These are phyloP conservation scores for Pichia californica DNA, from an alignment of 805 yeast species.

Conservation along the genomic window DNA sequence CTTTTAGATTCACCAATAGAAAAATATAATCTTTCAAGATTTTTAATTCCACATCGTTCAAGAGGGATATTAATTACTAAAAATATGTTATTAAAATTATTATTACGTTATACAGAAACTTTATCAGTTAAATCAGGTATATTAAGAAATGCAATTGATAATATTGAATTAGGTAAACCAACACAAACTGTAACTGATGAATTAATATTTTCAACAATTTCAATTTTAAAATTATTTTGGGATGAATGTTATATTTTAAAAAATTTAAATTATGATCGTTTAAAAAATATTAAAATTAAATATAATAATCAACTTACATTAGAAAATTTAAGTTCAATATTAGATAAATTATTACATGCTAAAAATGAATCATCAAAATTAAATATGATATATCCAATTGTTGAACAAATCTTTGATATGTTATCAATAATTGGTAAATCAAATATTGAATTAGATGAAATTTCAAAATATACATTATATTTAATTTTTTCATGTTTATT, in stretches of 20 bases:
- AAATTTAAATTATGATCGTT: slow-evolving; percentile 1
- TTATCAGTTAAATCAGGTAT: slow-evolving; percentile 2
- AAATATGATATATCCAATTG: neutral
- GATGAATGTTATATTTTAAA: slow-evolving; percentile 3
- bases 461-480: neutral
- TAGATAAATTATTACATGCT: neutral
- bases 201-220: neutral
- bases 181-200: slow-evolving; percentile 1
- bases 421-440: neutral
- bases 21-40: slow-evolving; percentile 1
- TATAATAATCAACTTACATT: slow-evolving; percentile 4
- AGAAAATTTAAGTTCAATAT: neutral
- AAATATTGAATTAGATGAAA: neutral
- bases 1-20: slow-evolving; percentile 4
- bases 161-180: slow-evolving; percentile 5
- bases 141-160: neutral
- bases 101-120: slow-evolving; percentile 2
- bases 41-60: slow-evolving; percentile 2
- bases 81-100: slow-evolving; percentile 1
- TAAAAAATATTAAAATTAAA: neutral
- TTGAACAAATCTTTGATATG: slow-evolving; percentile 2
- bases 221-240: slow-evolving; percentile 3
- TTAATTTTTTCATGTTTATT: slow-evolving; percentile 1
- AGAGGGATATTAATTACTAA: slow-evolving; percentile 5
- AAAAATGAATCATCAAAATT: neutral